Base-by-base conservation (phyloP, 2,329 filamentous ascomycete species). In the Raffaelea ambrosiae region DNA sequence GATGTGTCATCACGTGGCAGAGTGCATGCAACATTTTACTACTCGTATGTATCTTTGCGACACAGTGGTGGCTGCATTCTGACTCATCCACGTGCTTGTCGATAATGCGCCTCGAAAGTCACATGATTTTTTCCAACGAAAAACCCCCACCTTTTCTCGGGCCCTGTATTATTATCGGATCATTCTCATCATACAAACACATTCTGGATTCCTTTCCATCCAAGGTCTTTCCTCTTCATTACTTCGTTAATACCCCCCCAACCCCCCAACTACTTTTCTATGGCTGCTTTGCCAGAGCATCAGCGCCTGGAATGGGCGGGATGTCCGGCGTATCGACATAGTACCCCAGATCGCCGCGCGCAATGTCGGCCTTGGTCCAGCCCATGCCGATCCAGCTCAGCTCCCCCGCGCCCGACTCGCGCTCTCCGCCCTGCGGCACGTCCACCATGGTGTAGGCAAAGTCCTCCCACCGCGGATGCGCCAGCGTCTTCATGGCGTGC, bases 391-490 rank as follows among this genome's bases (percentile, higher is more conserved):
- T 38, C 35, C 35, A 38, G 14, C 18, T 14, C 35, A 38, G 35
- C 35, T 19, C 14, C 14, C 18, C 35, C 13, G 5, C 5, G 35
- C 35, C 35, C 13, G 9, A 9, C 9, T 33, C 31, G 16, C 8
- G 35, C 35, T n/a, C 35, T 29, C 7, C 26, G 7, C 26, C 26
- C 26, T 7, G 13, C 7, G 26, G 26, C 26, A 13, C 26, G 13
- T 29, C 26, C 26, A 13, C 26, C 26, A 29, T 29, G 7, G 40
- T 23, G 40, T 49, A 53, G 9, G 44, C 45, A 29, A 47, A 53
- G 45, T 52, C 52, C 21, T 53, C 52, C 52, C 52, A 53, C 11
- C 49, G 47, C 18, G 52, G 52, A 9, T 48, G 23, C 7, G 31
- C 43, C 9, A 36, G 44, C 2, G 22, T 38, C 8, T 39, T 11